These are phyloP conservation scores for Zygnema cylindricum DNA, from an alignment of 139 green algal genomes.

Conservation along the genomic window DNA sequence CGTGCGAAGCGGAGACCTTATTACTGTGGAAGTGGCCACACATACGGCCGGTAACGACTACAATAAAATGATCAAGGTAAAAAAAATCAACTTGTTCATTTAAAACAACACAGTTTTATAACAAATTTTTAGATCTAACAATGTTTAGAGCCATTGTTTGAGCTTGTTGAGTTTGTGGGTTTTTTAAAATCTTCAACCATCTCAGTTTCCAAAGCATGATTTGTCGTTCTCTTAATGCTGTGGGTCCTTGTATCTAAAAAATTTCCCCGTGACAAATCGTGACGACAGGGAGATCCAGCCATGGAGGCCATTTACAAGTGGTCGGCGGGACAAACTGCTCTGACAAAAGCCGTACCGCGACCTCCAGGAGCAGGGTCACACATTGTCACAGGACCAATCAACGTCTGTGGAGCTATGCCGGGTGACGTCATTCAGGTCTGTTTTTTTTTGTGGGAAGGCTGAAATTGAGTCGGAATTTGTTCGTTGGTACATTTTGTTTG, in stretches of 20 bases:
- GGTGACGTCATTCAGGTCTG: constrained; percentile 54
- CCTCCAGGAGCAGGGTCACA: constrained; percentile 21
- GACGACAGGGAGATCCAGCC: constrained; percentile 64
- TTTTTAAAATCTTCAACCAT: too few species aligned
- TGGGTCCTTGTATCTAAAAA: too few species aligned
- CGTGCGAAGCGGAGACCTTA: constrained; percentile 62
- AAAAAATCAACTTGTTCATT: background rate
- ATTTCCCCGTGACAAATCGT: too few species aligned
- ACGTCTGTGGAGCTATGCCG: constrained; percentile 54
- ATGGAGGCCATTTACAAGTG: constrained; percentile 70
- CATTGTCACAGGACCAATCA: constrained; percentile 60
- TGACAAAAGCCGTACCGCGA: background rate
- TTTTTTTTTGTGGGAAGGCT: background rate
- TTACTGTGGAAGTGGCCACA: constrained; percentile 73
- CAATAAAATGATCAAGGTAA: constrained; percentile 69
- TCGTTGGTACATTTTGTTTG: too few species aligned
- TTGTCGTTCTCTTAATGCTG: too few species aligned
- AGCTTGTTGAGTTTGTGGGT: too few species aligned
- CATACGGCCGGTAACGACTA: constrained; percentile 71
- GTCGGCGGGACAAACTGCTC: constrained; percentile 22
- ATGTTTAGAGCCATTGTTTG: too few species aligned
- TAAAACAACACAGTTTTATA: too few species aligned
- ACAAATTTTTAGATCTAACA: too few species aligned
- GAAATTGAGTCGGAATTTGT: background rate
- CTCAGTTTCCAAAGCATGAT: too few species aligned